phyloP scores from a whole-genome alignment of 805 yeast genomes.

The Candida loeiensis region DNA sequence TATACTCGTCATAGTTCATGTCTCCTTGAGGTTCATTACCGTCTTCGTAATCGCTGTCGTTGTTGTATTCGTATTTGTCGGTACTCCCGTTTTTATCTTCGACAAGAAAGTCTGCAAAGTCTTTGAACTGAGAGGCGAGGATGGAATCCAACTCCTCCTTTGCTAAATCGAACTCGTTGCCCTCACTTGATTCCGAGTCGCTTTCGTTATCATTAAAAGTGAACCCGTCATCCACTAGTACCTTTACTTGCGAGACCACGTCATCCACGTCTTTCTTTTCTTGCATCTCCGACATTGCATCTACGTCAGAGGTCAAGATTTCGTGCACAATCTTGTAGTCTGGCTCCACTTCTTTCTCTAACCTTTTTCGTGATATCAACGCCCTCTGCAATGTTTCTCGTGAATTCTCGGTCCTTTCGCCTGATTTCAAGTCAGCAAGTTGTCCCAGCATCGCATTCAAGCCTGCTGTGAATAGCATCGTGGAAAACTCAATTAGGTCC shows the following conservation, averaged over 20 bases:
- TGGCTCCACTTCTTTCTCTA: background rate
- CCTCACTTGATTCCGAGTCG: slow-evolving; percentile 1
- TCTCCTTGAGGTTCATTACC: slow-evolving; percentile 6
- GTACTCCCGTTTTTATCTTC: slow-evolving; percentile 3
- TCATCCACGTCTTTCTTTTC: slow-evolving; percentile 6
- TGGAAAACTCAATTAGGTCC: slow-evolving; percentile 1
- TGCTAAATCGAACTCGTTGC: slow-evolving; percentile 2
- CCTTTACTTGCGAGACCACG: background rate
- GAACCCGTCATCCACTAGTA: slow-evolving; percentile 5
- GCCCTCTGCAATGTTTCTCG: slow-evolving; percentile 5
- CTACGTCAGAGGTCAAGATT: background rate
- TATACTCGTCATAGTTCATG: slow-evolving; percentile 9
- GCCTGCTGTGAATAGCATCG: slow-evolving; percentile 1
- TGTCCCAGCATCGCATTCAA: background rate
- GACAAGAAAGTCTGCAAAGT: slow-evolving; percentile 10
- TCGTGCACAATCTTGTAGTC: background rate
- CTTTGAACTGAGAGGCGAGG: slow-evolving; percentile 7
- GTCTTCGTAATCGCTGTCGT: slow-evolving; percentile 15
- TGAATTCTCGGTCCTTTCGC: background rate
- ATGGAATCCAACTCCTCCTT: slow-evolving; percentile 1
- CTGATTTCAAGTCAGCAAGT: background rate
- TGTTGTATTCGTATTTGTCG: slow-evolving; percentile 9
- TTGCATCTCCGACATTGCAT: slow-evolving; percentile 1
- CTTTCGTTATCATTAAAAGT: slow-evolving; percentile 4
- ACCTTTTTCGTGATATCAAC: slow-evolving; percentile 1